phyloP scores from a whole-genome alignment of 352 stramenopile genomes.

The Phytophthora colocasiae region DNA sequence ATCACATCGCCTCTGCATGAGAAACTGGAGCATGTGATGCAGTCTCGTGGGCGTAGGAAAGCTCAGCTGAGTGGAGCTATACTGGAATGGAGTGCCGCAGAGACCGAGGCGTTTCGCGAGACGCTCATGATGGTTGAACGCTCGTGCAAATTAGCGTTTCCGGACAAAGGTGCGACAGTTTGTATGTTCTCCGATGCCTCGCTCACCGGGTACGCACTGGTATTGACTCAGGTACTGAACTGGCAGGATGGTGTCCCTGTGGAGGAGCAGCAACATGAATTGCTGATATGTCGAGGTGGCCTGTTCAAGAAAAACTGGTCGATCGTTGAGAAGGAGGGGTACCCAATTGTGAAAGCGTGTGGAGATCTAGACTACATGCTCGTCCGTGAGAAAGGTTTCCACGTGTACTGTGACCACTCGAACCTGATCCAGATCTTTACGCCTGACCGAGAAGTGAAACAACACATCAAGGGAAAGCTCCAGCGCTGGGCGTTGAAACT shows the following conservation, averaged over 20 bases:
- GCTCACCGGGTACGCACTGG: background rate
- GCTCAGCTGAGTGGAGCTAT: background rate
- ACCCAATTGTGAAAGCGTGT: constrained; percentile 2
- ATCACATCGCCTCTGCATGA: background rate
- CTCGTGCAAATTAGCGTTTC: constrained; percentile 3
- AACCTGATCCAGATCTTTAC: constrained; percentile 16
- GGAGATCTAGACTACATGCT: constrained; percentile 2
- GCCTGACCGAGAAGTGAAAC: background rate
- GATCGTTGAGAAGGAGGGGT: constrained; percentile 6
- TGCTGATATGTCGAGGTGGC: constrained; percentile 1
- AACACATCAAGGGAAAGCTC: constrained; percentile 8
- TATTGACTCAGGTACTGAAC: background rate
- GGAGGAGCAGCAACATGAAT: background rate
- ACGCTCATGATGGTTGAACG: background rate
- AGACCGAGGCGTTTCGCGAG: background rate
- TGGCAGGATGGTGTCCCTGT: background rate
- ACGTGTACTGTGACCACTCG: constrained; percentile 14
- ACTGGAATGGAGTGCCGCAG: background rate
- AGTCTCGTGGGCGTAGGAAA: background rate
- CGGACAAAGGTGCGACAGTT: background rate
- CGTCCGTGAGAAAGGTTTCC: constrained; percentile 4
- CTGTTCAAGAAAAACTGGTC: constrained; percentile 3
- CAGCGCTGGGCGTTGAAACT: background rate
- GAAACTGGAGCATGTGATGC: constrained; percentile 5
- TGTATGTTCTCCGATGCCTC: constrained; percentile 8